Evolutionary conservation across 2,329 filamentous ascomycete species (phyloP).

Genomic region (Magnaporthiopsis poae): DNA sequence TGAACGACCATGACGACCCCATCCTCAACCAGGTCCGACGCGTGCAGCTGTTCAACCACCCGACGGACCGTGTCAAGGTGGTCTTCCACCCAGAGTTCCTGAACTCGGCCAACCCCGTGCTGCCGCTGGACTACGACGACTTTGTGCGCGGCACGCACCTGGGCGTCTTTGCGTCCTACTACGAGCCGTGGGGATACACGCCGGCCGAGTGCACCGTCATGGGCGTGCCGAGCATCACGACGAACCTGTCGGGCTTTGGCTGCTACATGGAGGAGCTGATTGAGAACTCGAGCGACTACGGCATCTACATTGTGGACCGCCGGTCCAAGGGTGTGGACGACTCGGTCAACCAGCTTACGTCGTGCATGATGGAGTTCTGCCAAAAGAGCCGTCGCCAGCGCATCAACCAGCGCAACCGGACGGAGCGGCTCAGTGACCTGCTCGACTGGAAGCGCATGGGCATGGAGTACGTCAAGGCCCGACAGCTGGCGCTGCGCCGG

Average conservation of each 20-base stretch:
- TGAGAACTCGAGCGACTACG: slow-evolving; percentile 94
- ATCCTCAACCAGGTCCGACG: slow-evolving; percentile 91
- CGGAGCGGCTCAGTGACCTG: slow-evolving; percentile 85
- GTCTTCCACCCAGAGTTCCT: slow-evolving; percentile 97
- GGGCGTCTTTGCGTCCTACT: slow-evolving; percentile 94
- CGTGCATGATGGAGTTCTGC: slow-evolving; percentile 89
- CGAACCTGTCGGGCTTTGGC: slow-evolving; percentile 92
- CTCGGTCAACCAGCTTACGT: slow-evolving; percentile 86
- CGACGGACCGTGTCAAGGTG: slow-evolving; percentile 88
- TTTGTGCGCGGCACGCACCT: slow-evolving; percentile 95
- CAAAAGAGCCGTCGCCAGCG: slow-evolving; percentile 89
- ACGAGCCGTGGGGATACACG: slow-evolving; percentile 98
- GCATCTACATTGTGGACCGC: slow-evolving; percentile 97
- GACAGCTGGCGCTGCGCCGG: slow-evolving; percentile 80
- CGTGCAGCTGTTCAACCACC: slow-evolving; percentile 94
- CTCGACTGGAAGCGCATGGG: slow-evolving; percentile 99
- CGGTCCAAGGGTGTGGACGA: slow-evolving; percentile 93
- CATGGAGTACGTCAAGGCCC: slow-evolving; percentile 96
- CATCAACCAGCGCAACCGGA: slow-evolving; percentile 97
- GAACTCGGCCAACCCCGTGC: slow-evolving; percentile 86
- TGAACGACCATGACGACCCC: slow-evolving; percentile 85
- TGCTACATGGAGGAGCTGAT: slow-evolving; percentile 99
- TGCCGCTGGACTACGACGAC: slow-evolving; percentile 94
- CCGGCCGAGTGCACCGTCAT: slow-evolving; percentile 97
- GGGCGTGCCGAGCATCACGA: slow-evolving; percentile 97